Percentiles rank a stretch among this genome's conserved stretches.
Evolutionary conservation across 176 grass and related monocot species (phyloP).

Genomic region (sorghum (Sorghum bicolor)): Sorghum_bicolor_NCBIv3 NC_012870.2:78727001-78727500

Average conservation of each 20-base stretch:
- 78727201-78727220: constrained; percentile 50
- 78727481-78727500: constrained; percentile 63
- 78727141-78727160: constrained; percentile 68
- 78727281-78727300: constrained; percentile 67
- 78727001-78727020: constrained; percentile 40
- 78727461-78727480: constrained; percentile 50
- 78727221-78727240: constrained; percentile 56
- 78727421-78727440: constrained; percentile 78
- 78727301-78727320: constrained; percentile 61
- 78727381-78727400: constrained; percentile 53
- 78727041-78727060: background rate
- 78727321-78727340: constrained; percentile 51
- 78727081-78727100: constrained; percentile 94
- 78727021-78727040: constrained; percentile 21
- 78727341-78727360: constrained; percentile 54
- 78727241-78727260: constrained; percentile 70
- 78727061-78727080: constrained; percentile 24
- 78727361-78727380: constrained; percentile 82
- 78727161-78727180: constrained; percentile 72
- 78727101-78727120: constrained; percentile 58
- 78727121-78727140: constrained; percentile 76
- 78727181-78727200: constrained; percentile 63
- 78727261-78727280: constrained; percentile 57
- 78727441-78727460: constrained; percentile 95
- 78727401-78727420: constrained; percentile 54